Evolutionary conservation across 768 basidiomycete species (phyloP).

Genomic region (Boletus rubescentipes): DNA sequence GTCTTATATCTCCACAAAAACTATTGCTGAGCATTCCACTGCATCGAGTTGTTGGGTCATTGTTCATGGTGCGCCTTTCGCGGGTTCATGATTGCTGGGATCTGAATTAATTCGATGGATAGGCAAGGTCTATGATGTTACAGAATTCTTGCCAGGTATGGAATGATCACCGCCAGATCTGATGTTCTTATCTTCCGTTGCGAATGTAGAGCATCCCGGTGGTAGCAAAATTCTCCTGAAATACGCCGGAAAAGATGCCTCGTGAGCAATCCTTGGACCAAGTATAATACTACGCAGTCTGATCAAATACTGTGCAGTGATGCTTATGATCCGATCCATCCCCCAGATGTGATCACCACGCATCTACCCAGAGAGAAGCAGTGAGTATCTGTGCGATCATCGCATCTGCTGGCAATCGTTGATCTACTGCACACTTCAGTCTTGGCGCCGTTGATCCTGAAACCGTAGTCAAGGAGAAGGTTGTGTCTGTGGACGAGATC

Average conservation of each 20-base stretch:
- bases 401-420: background rate
- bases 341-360: conserved; percentile 71
- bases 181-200: background rate
- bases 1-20: conserved; percentile 37
- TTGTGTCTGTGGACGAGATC: conserved; percentile 67
- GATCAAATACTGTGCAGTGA: conserved; percentile 35
- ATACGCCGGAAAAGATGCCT: conserved; percentile 86
- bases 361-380: conserved; percentile 84
- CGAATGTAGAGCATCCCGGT: conserved; percentile 59
- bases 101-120: conserved; percentile 63
- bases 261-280: conserved; percentile 45
- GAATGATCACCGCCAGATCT: conserved; percentile 37
- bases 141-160: conserved; percentile 71
- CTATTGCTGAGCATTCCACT: conserved; percentile 50
- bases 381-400: conserved; percentile 36
- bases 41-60: conserved; percentile 76
- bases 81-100: conserved; percentile 35
- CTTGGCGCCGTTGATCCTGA: conserved; percentile 68
- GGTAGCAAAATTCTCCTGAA: conserved; percentile 81
- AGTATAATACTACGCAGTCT: background rate
- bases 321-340: conserved; percentile 86
- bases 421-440: conserved; percentile 30
- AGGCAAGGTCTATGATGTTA: conserved; percentile 76
- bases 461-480: conserved; percentile 61
- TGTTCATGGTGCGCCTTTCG: conserved; percentile 56